phyloP scores from a whole-genome alignment of 345 rosid species.

The Brassica rapa region DNA sequence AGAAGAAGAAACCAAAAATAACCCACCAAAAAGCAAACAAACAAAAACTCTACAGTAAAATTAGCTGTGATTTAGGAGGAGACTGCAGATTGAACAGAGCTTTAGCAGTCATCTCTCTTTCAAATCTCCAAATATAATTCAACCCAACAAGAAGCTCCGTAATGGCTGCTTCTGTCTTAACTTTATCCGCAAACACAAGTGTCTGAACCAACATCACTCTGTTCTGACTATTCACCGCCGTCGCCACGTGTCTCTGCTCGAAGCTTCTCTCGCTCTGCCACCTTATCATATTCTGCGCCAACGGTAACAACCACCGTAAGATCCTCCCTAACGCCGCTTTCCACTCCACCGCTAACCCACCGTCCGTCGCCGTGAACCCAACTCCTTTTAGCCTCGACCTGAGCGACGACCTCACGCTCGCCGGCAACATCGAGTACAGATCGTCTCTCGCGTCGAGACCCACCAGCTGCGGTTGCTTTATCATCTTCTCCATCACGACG shows the following conservation, averaged over 20 bases:
- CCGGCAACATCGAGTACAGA: constrained; percentile 82
- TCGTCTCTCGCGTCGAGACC: constrained; percentile 93
- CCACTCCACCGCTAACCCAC: constrained; percentile 84
- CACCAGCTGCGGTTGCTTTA: constrained; percentile 84
- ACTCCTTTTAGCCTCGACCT: constrained; percentile 74
- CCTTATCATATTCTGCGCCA: constrained; percentile 94
- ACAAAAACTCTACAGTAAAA: constrained; percentile 37
- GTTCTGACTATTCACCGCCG: constrained; percentile 37
- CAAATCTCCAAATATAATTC: constrained; percentile 95
- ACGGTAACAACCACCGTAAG: constrained; percentile 78
- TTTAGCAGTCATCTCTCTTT: constrained; percentile 92
- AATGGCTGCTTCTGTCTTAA: constrained; percentile 90
- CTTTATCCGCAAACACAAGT: constrained; percentile 70
- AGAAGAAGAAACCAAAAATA: constrained; percentile 1
- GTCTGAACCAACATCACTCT: constrained; percentile 80
- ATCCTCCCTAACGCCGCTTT: constrained; percentile 73
- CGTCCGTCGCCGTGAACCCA: constrained; percentile 72
- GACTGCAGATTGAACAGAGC: constrained; percentile 69
- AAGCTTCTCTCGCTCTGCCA: constrained; percentile 98
- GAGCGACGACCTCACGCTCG: constrained; percentile 61
- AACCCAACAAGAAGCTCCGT: constrained; percentile 91
- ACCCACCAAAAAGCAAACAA: constrained; percentile 19
- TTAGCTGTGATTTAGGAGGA: constrained; percentile 44
- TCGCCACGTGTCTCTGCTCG: constrained; percentile 71
- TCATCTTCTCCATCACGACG: constrained; percentile 91